Conservation (phyloP, 164 flowering plant genomes). For the Dillenia turbinata region DNA sequence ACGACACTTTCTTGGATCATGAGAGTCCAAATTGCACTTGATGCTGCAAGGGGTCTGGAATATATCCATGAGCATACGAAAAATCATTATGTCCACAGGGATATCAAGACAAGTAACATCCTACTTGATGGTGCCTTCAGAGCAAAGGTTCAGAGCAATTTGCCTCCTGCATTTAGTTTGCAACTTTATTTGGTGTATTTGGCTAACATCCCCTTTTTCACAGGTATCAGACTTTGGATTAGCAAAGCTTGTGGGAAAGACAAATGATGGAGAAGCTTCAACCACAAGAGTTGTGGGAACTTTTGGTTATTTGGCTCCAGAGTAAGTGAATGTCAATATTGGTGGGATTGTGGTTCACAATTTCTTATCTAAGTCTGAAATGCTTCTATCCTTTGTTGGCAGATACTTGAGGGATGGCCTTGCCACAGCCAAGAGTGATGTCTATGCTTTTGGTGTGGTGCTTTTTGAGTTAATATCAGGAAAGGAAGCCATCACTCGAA, state of each 20-base stretch:
- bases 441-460: conserved; percentile 93
- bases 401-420: conserved; percentile 87
- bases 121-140: conserved; percentile 78
- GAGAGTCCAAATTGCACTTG: conserved; percentile 90
- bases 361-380: background rate
- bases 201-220: conserved; percentile 4
- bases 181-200: conserved; percentile 3
- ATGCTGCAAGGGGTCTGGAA: conserved; percentile 91
- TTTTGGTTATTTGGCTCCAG: conserved; percentile 95
- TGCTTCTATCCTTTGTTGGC: conserved; percentile 10
- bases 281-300: conserved; percentile 90
- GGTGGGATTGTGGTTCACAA: background rate
- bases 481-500: conserved; percentile 70
- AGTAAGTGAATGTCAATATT: conserved; percentile 46
- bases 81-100: conserved; percentile 93
- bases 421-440: conserved; percentile 89
- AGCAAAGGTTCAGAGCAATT: conserved; percentile 61
- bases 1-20: conserved; percentile 85
- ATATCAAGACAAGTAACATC: conserved; percentile 92
- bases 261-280: conserved; percentile 70
- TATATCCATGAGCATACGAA: conserved; percentile 96
- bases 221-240: conserved; percentile 97
- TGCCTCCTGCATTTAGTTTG: background rate
- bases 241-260: conserved; percentile 74
- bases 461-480: conserved; percentile 89